Percentiles rank a stretch among this genome's conserved stretches.
Conservation (phyloP, 2,329 filamentous ascomycete genomes). For the Colletotrichum tropicale region DNA sequence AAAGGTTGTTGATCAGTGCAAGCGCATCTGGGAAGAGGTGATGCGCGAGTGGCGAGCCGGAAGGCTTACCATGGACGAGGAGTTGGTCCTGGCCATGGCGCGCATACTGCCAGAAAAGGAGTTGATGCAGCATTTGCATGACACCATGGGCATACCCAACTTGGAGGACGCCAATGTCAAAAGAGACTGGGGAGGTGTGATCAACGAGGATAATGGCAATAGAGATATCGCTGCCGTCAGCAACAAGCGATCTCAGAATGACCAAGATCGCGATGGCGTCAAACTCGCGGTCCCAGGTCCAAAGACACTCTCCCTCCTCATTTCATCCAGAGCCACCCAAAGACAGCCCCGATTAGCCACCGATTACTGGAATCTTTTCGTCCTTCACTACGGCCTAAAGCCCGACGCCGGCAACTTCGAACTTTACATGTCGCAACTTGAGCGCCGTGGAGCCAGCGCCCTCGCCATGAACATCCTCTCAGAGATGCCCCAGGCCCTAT, state of each 20-base stretch:
- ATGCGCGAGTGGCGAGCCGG: constrained; percentile 77
- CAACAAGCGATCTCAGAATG: not conserved
- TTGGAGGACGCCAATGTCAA: constrained; percentile 30
- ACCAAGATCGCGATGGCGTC: constrained; percentile 6
- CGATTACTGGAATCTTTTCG: constrained; percentile 80
- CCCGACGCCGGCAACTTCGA: constrained; percentile 76
- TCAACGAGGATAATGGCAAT: constrained; percentile 22
- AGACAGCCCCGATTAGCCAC: constrained; percentile 66
- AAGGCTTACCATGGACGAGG: constrained; percentile 75
- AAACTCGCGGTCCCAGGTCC: constrained; percentile 49
- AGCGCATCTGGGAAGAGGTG: constrained; percentile 82
- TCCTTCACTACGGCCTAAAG: constrained; percentile 60
- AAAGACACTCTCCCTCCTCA: constrained; percentile 71
- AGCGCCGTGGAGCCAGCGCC: constrained; percentile 67
- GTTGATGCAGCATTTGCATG: constrained; percentile 61
- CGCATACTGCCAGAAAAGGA: constrained; percentile 68
- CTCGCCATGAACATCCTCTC: constrained; percentile 64
- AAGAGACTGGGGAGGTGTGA: not conserved
- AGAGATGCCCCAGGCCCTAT: constrained; percentile 50
- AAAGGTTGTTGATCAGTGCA: constrained; percentile 67
- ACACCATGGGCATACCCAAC: constrained; percentile 78
- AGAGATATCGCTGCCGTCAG: constrained; percentile 21
- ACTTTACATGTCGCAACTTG: constrained; percentile 59
- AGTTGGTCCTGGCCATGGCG: constrained; percentile 82
- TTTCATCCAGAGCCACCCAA: constrained; percentile 52